Conservation (phyloP, 352 stramenopile species). For the Blastocystis sp. region DNA sequence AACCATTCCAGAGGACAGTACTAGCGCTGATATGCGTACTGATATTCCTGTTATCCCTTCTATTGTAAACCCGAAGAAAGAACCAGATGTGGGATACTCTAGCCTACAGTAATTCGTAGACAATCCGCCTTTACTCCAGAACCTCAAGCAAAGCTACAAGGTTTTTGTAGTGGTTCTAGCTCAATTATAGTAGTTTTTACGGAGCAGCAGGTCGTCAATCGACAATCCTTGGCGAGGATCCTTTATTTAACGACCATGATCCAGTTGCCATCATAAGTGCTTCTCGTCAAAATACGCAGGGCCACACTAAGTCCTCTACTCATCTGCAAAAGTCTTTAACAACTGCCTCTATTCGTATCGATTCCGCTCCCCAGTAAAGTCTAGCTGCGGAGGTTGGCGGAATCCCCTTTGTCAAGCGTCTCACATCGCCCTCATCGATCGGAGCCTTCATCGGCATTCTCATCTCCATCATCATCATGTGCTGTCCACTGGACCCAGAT, state of each 20-base stretch:
- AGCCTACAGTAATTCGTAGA: background rate
- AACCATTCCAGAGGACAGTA: slow-evolving; percentile 35
- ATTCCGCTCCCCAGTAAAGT: background rate
- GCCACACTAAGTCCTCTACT: background rate
- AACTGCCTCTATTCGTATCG: background rate
- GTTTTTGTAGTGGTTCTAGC: background rate
- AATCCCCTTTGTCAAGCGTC: slow-evolving; percentile 30
- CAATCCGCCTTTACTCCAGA: background rate
- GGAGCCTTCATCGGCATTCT: slow-evolving; percentile 33
- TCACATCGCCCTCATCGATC: slow-evolving; percentile 11
- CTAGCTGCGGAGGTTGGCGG: background rate
- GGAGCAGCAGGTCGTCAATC: background rate
- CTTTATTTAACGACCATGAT: slow-evolving; percentile 57
- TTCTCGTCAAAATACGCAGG: background rate
- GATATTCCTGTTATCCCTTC: background rate
- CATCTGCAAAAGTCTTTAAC: background rate
- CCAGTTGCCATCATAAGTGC: slow-evolving; percentile 40
- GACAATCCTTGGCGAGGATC: slow-evolving; percentile 50
- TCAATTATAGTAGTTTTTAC: slow-evolving; percentile 45
- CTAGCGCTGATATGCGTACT: slow-evolving; percentile 1
- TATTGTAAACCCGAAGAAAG: background rate
- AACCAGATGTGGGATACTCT: background rate
- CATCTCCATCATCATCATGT: slow-evolving; percentile 54
- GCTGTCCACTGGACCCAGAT: slow-evolving; percentile 8
- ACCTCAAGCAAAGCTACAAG: background rate